These are phyloP conservation scores for Trifolium subterraneum DNA, from an alignment of 306 rosid genomes.

Conservation along the genomic window DNA sequence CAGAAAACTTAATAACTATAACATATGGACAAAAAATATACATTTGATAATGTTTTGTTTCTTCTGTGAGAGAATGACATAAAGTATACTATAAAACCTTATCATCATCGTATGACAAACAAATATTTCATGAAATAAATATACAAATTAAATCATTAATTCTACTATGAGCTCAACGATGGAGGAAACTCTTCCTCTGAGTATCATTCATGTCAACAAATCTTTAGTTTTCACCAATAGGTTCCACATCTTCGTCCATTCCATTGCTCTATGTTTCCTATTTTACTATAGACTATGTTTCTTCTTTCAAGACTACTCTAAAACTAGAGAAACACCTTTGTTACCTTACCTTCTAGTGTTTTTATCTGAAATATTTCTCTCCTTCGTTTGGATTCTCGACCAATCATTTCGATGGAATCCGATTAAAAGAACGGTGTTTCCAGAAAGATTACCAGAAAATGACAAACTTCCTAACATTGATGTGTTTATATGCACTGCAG, in stretches of 20 bases:
- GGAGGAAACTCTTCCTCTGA: constrained; percentile 48
- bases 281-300: constrained; percentile 56
- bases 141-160: background rate
- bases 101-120: too few relatives aligned
- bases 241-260: constrained; percentile 55
- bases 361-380: constrained; percentile 64
- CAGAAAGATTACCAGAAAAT: constrained; percentile 60
- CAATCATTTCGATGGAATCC: constrained; percentile 68
- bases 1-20: too few relatives aligned
- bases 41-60: too few relatives aligned
- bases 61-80: too few relatives aligned
- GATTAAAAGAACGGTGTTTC: constrained; percentile 57
- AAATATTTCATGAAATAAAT: too few relatives aligned
- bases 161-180: constrained; percentile 42
- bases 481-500: constrained; percentile 76
- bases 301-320: constrained; percentile 47
- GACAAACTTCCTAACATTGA: constrained; percentile 63
- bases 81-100: too few relatives aligned
- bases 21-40: too few relatives aligned
- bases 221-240: constrained; percentile 53
- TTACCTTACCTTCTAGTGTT: constrained; percentile 63
- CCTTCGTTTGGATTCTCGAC: constrained; percentile 63
- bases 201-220: constrained; percentile 53
- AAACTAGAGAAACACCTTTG: constrained; percentile 32
- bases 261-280: constrained; percentile 56